phyloP scores from a whole-genome alignment of 2,329 filamentous ascomycete genomes.

The Fusarium tjaetaba region DNA sequence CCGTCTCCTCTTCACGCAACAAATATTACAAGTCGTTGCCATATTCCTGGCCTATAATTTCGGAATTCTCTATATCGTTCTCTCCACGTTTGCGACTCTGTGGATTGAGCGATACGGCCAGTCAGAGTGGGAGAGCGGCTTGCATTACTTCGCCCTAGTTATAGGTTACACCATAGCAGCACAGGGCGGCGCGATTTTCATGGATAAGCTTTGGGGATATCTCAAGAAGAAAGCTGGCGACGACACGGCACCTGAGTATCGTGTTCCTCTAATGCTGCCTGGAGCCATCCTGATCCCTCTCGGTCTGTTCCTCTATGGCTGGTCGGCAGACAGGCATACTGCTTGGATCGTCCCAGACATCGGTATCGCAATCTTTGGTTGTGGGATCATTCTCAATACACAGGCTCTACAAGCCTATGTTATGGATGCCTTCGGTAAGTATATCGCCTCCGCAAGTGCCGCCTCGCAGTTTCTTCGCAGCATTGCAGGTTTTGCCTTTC shows the following conservation, averaged over 20 bases:
- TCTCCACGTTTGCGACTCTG: not conserved
- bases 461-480: not conserved
- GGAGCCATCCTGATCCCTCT: not conserved
- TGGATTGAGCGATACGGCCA: not conserved
- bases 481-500: not conserved
- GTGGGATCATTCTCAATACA: not conserved
- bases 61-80: not conserved
- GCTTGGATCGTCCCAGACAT: not conserved
- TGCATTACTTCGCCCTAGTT: not conserved
- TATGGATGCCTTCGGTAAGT: not conserved
- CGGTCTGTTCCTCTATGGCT: not conserved
- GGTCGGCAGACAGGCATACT: not conserved
- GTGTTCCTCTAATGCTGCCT: not conserved
- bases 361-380: not conserved
- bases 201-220: not conserved
- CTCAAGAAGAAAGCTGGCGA: not conserved
- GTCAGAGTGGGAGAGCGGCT: not conserved
- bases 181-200: not conserved
- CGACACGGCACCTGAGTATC: not conserved
- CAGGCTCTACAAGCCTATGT: not conserved
- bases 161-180: not conserved
- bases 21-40: not conserved
- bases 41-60: not conserved
- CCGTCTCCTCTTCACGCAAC: not conserved
- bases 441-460: not conserved